Evolutionary conservation across 2,329 filamentous ascomycete genomes (phyloP).

Genomic region (Aspergillus chevalieri): DNA sequence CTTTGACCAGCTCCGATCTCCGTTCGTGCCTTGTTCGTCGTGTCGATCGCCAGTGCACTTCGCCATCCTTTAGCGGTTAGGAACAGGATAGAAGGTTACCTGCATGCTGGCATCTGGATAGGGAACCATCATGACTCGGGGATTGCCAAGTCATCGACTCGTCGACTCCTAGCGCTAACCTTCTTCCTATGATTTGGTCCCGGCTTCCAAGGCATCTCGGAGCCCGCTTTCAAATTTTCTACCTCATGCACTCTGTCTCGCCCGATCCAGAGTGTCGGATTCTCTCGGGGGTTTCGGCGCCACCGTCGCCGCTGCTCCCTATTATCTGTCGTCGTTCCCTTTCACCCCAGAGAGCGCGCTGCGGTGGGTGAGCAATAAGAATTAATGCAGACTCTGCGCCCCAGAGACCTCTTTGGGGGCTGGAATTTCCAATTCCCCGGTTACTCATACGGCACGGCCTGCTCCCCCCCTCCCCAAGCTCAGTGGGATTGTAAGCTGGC

Average conservation of each 20-base stretch:
- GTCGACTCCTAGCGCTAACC: conserved; percentile 16
- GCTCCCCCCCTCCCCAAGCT: conserved; percentile 12
- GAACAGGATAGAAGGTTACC: neutral
- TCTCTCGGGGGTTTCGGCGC: neutral
- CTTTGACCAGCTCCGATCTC: neutral
- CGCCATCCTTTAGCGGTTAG: neutral
- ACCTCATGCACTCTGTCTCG: neutral
- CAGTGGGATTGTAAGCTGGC: conserved; percentile 19
- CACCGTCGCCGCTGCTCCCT: conserved; percentile 13
- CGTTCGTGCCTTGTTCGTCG: neutral
- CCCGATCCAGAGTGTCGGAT: conserved; percentile 17
- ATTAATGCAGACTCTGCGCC: conserved; percentile 23
- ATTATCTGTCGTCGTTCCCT: neutral
- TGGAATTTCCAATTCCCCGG: conserved; percentile 17
- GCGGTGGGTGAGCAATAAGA: conserved; percentile 16
- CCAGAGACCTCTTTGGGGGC: conserved; percentile 24
- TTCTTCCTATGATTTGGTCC: conserved; percentile 13
- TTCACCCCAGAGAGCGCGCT: neutral
- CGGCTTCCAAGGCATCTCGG: neutral
- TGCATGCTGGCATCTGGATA: neutral
- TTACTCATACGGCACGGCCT: conserved; percentile 6
- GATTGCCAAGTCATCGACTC: conserved; percentile 1
- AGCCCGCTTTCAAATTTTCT: neutral
- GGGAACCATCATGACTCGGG: neutral
- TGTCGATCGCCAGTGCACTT: neutral